Evolutionary conservation across 1,284 basidiomycete genomes (phyloP).

Genomic region (Moesziomyces sp.): DNA sequence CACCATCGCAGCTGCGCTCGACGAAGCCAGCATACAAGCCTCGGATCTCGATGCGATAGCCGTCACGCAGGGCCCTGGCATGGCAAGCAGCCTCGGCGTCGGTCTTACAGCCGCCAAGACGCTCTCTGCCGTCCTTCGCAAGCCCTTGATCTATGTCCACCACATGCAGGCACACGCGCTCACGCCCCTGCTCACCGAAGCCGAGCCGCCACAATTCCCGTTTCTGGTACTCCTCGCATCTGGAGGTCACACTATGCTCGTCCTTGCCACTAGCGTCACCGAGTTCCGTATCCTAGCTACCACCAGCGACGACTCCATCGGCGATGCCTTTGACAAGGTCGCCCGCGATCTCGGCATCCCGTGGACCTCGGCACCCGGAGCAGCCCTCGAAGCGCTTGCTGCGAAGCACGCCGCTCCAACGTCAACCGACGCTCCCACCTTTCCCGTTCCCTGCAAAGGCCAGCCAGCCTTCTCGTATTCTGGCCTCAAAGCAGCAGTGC

Average conservation of each 20-base stretch:
- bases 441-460: constrained; percentile 54
- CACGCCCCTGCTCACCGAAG: constrained; percentile 42
- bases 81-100: constrained; percentile 57
- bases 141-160: constrained; percentile 62
- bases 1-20: constrained; percentile 50
- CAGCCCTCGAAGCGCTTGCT: constrained; percentile 50
- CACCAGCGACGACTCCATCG: constrained; percentile 63
- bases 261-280: constrained; percentile 42
- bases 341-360: constrained; percentile 54
- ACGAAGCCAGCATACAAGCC: constrained; percentile 18
- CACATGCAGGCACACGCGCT: constrained; percentile 62
- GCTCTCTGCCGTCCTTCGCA: constrained; percentile 48
- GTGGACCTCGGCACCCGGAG: constrained; percentile 61
- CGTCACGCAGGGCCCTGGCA: constrained; percentile 65
- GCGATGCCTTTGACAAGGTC: constrained; percentile 65
- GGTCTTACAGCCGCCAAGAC: constrained; percentile 61
- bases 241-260: constrained; percentile 65
- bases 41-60: constrained; percentile 61
- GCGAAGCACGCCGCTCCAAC: neutral
- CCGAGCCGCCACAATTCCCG: constrained; percentile 49
- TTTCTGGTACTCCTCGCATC: constrained; percentile 64
- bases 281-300: constrained; percentile 57
- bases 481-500: constrained; percentile 53
- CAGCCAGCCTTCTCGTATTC: constrained; percentile 59
- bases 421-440: neutral